phyloP scores from a whole-genome alignment of 2,329 filamentous ascomycete species.

The Exophiala lecanii-corni region DNA sequence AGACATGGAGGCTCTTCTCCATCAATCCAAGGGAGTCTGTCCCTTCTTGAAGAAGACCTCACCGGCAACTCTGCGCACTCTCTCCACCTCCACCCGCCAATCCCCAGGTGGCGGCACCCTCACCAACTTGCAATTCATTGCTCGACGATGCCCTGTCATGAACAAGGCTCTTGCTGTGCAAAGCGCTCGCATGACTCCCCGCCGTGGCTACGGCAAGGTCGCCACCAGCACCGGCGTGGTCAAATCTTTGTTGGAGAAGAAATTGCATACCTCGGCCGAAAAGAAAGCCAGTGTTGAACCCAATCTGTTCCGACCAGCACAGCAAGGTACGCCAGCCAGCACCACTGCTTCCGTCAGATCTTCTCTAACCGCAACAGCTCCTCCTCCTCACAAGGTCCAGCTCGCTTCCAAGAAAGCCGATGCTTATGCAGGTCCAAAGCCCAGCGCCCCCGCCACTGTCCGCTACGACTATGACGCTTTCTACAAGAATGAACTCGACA shows the following conservation, averaged over 20 bases:
- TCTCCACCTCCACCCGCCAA: constrained; percentile 65
- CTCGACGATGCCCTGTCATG: constrained; percentile 96
- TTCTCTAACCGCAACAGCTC: constrained; percentile 10
- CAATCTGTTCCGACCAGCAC: constrained; percentile 46
- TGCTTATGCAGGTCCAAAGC: constrained; percentile 39
- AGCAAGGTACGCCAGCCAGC: constrained; percentile 41
- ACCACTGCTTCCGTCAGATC: not conserved
- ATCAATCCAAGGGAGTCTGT: constrained; percentile 94
- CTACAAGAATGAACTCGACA: constrained; percentile 83
- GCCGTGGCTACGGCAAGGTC: constrained; percentile 27
- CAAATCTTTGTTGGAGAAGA: constrained; percentile 40
- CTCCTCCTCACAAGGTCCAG: constrained; percentile 15
- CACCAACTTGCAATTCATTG: constrained; percentile 92
- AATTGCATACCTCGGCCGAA: constrained; percentile 71
- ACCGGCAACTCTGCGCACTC: constrained; percentile 80
- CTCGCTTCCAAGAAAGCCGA: constrained; percentile 16
- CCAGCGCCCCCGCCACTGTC: constrained; percentile 44
- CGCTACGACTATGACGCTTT: constrained; percentile 90
- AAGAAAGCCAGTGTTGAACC: constrained; percentile 75
- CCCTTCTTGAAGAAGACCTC: constrained; percentile 95
- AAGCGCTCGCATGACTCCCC: constrained; percentile 38
- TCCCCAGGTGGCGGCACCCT: constrained; percentile 82
- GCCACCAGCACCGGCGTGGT: constrained; percentile 34
- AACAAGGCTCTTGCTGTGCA: constrained; percentile 93
- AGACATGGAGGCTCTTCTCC: constrained; percentile 94